A percentile compares a stretch with the other conserved stretches of the same genome.
Evolutionary conservation across 2,329 filamentous ascomycete genomes (phyloP).

Genomic region (Xylariaceae sp.): DNA sequence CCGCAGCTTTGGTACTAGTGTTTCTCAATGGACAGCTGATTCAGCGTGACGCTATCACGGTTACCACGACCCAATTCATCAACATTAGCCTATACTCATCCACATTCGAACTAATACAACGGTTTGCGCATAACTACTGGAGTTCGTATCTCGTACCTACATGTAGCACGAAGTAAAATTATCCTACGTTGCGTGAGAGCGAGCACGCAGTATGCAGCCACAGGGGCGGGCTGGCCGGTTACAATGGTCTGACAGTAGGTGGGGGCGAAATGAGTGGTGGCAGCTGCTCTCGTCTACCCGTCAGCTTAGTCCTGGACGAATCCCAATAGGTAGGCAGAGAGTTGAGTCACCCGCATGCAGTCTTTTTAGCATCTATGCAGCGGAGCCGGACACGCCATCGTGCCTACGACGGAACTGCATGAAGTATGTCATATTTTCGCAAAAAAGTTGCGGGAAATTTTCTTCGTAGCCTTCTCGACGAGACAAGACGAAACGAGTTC

Average conservation of each 20-base stretch:
- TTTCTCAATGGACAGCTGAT: neutral
- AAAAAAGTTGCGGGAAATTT: too few relatives aligned
- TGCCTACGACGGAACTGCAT: too few relatives aligned
- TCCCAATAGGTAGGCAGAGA: too few relatives aligned
- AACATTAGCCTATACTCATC: neutral
- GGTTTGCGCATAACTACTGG: neutral
- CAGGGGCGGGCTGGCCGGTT: slow-evolving; percentile 12
- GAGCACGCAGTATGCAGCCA: slow-evolving; percentile 2
- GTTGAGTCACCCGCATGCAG: too few relatives aligned
- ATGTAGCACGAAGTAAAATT: neutral
- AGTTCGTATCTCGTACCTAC: neutral
- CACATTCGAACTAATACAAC: neutral
- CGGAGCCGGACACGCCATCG: too few relatives aligned
- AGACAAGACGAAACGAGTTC: too few relatives aligned
- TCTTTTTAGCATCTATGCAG: too few relatives aligned
- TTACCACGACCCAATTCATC: neutral
- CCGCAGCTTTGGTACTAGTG: too few relatives aligned
- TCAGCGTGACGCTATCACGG: neutral
- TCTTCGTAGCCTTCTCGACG: too few relatives aligned
- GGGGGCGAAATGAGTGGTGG: slow-evolving; percentile 16
- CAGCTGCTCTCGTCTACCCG: too few relatives aligned
- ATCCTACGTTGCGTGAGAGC: neutral
- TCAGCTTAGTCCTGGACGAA: neutral
- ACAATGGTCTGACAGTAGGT: slow-evolving; percentile 2
- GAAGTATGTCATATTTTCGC: too few relatives aligned